Conservation (phyloP, 192 early-diverging fungal species). For the Coemansia sp. region DNA sequence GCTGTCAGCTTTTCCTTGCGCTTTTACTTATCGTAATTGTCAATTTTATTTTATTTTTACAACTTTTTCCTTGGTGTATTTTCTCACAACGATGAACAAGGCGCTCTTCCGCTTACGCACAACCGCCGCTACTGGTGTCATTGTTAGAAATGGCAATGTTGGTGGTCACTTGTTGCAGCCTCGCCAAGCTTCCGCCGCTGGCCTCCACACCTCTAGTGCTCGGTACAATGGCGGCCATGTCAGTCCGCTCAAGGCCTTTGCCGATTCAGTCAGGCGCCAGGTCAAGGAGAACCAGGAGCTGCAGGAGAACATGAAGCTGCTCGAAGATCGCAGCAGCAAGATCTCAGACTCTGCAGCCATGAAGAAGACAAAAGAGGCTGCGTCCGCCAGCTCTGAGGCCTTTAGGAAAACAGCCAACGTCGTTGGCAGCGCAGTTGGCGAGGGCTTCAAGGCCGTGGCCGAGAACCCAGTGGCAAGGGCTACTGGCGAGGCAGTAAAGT, state of each 20-base stretch:
- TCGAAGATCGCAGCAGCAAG: constrained; percentile 80
- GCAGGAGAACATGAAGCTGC: constrained; percentile 85
- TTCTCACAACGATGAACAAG: constrained; percentile 22
- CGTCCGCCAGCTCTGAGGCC: constrained; percentile 56
- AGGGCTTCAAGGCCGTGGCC: constrained; percentile 65
- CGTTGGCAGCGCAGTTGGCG: constrained; percentile 63
- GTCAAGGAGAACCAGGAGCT: constrained; percentile 94
- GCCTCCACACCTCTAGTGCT: constrained; percentile 34
- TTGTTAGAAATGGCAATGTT: not conserved
- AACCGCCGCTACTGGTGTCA: not conserved
- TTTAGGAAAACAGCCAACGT: constrained; percentile 72
- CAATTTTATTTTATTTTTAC: not conserved
- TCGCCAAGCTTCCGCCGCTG: constrained; percentile 4
- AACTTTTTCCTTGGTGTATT: not conserved
- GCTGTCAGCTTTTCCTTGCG: not conserved
- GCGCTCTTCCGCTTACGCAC: constrained; percentile 27
- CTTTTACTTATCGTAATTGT: not conserved
- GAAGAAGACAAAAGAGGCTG: constrained; percentile 79
- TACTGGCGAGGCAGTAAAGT: constrained; percentile 68
- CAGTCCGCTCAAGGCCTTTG: constrained; percentile 75
- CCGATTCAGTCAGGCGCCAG: constrained; percentile 90
- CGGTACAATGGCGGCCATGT: constrained; percentile 44
- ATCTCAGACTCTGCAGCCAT: constrained; percentile 85
- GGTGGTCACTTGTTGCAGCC: constrained; percentile 1
- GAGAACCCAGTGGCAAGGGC: constrained; percentile 80